Base-by-base conservation (phyloP, 1,284 basidiomycete species). In the Grifola frondosa region DNA sequence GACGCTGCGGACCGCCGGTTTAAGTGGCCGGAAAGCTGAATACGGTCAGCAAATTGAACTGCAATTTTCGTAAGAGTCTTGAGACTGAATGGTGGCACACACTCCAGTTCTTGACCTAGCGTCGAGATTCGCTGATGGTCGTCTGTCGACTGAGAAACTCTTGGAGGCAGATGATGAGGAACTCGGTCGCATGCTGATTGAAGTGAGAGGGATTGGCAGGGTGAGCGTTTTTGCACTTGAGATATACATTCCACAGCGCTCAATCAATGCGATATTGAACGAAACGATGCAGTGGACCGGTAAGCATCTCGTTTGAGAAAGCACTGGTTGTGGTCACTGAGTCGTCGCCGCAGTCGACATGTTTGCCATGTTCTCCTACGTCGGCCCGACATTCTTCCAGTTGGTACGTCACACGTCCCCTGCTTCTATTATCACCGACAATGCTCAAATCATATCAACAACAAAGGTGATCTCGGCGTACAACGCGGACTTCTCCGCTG, bases 331-430 rank as follows among this genome's bases (percentile, higher is more conserved):
- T 13, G 19, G 24, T 28, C 16, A 17, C 37, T 38, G 22, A 44
- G 22, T 24, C 11, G 15, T 36, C 17, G n/a, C 21, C 28, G 12
- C 64, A 73, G 87, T 91, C 12, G 82, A 92, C 60, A 93, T 94
- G 91, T 94, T 94, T 60, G 78, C 88, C 10, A 89, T 95, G 46
- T 94, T 94, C 65, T 87, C 88, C 72, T 92, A 17, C 76, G 88
- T 5, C 80, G 91, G 6, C 87, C 87, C 0, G 81, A 95, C 62
- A 85, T 94, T 36, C 72, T 93, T 3, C 88, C 89, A 29, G 81
- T 88, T 37, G 83, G 84, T 80, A 52, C 54, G 78, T 58, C 50
- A 72, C 50, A 17, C 42, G 37, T 31, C 42, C 46, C 19, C 22
- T 31, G 13, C 21, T n/a, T 30, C 7, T 28, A 7, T 4, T 24